A percentile compares a stretch with the other conserved stretches of the same genome.
These are phyloP conservation scores for Mycena vulgaris DNA, from an alignment of 768 basidiomycete species.

Conservation along the genomic window DNA sequence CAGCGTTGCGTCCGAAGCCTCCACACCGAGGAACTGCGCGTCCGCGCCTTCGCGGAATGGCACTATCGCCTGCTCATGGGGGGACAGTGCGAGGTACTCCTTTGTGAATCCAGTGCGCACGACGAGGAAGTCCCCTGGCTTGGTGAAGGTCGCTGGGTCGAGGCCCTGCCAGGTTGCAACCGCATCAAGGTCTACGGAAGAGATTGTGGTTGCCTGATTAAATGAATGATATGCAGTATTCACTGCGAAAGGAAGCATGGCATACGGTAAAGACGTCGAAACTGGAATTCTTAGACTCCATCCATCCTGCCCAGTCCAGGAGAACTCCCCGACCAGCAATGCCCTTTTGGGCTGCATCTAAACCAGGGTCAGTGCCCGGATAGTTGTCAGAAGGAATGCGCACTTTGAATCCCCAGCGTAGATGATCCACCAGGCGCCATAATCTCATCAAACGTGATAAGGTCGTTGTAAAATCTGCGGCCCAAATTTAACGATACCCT, in stretches of 20 bases:
- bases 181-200: constrained; percentile 16
- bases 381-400: neutral
- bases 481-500: neutral
- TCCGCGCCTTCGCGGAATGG: constrained; percentile 13
- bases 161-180: constrained; percentile 34
- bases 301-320: constrained; percentile 33
- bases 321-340: constrained; percentile 12
- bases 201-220: constrained; percentile 9
- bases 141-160: constrained; percentile 14
- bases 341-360: constrained; percentile 29
- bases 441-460: constrained; percentile 28
- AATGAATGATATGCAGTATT: too few species aligned
- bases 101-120: constrained; percentile 33
- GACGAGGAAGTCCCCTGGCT: constrained; percentile 35
- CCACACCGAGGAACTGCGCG: constrained; percentile 13
- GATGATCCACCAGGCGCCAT: constrained; percentile 9
- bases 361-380: too few species aligned
- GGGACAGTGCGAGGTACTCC: constrained; percentile 24
- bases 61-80: constrained; percentile 19
- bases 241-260: neutral
- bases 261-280: constrained; percentile 24
- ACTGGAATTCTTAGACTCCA: constrained; percentile 25
- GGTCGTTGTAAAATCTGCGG: constrained; percentile 33
- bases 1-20: constrained; percentile 27
- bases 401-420: constrained; percentile 34